Base-by-base conservation (phyloP, 2,329 filamentous ascomycete species). In the Hysterium pulicare region DNA sequence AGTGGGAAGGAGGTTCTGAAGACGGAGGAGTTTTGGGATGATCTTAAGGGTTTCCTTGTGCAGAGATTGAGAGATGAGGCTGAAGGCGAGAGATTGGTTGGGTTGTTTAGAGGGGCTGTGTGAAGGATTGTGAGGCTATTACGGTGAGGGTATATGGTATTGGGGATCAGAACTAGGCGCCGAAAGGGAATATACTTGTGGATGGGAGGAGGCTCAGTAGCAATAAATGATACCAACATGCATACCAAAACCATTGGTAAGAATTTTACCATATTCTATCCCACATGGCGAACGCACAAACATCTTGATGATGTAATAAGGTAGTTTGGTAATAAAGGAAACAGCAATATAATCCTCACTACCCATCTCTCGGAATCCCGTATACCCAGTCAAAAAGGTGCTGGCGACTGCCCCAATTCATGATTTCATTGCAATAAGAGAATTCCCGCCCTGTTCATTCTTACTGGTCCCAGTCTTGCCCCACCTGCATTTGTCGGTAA, bases 11-110 rank as follows among this genome's bases (percentile, higher is more conserved):
- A 79, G 21, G 76, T 85, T 16, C 61, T 95, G 50, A 71, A 79
- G 58, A 84, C 81, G 10, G 79, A 84, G 5, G 82, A 78, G 42
- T 98, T 98, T 62, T 98, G 93, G 93, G 70, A 70, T 7, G 93
- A 97, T 71, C 67, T 98, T 49, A 82, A 82, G 60, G 86, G 79
- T 0, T 97, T 91, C 67, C 63, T 98, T 64, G 71, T 82, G 59
- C 86, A 90, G 71, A 79, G 88, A 62, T 69, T 95, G 55, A 82
- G 85, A 67, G 86, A 94, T 61, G 82, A 76, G 39, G 64, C 62
- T 2, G 75, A 79, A 59, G 87, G 85, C 1, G 79, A 79, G 52
- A 78, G 82, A 55, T 65, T 91, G 56, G 77, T 78, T 26, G 71
- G 65, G 4, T 63, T 86, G 17, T 96, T 96, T 61, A 84, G 78